These are phyloP conservation scores for Cladophialophora yegresii DNA, from an alignment of 2,329 filamentous ascomycete species.

Conservation along the genomic window DNA sequence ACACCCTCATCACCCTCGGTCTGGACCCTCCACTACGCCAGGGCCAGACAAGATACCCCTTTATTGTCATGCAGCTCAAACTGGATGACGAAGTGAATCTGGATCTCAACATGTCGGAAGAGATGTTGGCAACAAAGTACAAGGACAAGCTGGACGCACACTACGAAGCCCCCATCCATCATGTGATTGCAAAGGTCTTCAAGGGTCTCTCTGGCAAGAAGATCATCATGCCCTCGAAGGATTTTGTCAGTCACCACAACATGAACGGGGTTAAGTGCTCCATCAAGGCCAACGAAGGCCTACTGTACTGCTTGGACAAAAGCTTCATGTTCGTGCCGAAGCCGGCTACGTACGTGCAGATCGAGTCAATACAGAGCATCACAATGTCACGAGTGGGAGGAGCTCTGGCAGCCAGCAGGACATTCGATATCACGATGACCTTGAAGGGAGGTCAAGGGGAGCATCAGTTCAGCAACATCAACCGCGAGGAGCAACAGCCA, in stretches of 20 bases:
- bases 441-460: slow-evolving; percentile 85
- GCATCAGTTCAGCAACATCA: slow-evolving; percentile 98
- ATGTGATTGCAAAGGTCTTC: slow-evolving; percentile 95
- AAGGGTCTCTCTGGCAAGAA: slow-evolving; percentile 92
- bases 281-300: slow-evolving; percentile 99
- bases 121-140: slow-evolving; percentile 68
- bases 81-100: slow-evolving; percentile 95
- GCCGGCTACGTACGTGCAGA: slow-evolving; percentile 93
- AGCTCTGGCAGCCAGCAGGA: slow-evolving; percentile 87
- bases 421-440: slow-evolving; percentile 93
- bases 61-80: slow-evolving; percentile 99
- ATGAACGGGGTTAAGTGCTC: slow-evolving; percentile 98
- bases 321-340: slow-evolving; percentile 99
- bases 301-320: slow-evolving; percentile 95
- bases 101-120: slow-evolving; percentile 91
- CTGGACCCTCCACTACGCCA: slow-evolving; percentile 93
- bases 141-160: slow-evolving; percentile 83
- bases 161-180: slow-evolving; percentile 91
- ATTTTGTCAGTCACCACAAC: slow-evolving; percentile 85
- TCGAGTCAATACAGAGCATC: slow-evolving; percentile 87
- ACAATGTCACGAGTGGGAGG: slow-evolving; percentile 96
- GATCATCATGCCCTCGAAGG: slow-evolving; percentile 87
- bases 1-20: slow-evolving; percentile 91
- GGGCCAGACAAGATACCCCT: slow-evolving; percentile 95
- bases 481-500: slow-evolving; percentile 92